A percentile compares a stretch with the other conserved stretches of the same genome.
Evolutionary conservation across 164 flowering plant species (phyloP).

Genomic region (Platanus orientalis): DNA sequence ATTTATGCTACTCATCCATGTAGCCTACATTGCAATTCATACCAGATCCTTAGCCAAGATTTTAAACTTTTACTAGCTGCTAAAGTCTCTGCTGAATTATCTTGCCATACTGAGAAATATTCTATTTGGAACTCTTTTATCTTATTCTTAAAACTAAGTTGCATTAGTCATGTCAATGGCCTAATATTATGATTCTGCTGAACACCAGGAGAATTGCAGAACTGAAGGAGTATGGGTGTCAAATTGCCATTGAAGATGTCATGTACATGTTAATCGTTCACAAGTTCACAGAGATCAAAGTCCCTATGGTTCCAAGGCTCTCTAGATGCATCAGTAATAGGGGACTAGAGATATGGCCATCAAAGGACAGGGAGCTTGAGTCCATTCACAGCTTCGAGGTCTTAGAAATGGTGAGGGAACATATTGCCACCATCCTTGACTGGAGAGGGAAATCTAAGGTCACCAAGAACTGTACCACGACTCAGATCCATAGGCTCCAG

Average conservation of each 20-base stretch:
- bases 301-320: conserved; percentile 69
- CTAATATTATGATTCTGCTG: background rate
- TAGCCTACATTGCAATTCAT: no score
- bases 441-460: conserved; percentile 52
- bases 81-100: no score
- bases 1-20: no score
- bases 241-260: conserved; percentile 65
- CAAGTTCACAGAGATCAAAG: conserved; percentile 66
- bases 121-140: background rate
- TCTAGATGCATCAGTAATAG: conserved; percentile 57
- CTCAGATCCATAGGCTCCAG: conserved; percentile 30
- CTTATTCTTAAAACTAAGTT: background rate
- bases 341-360: conserved; percentile 62
- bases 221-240: conserved; percentile 54
- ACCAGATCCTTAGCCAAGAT: no score
- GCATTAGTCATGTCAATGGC: background rate
- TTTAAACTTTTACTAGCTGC: no score
- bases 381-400: conserved; percentile 62
- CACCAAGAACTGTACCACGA: conserved; percentile 42
- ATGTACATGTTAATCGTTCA: conserved; percentile 67
- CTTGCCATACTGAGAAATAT: no score
- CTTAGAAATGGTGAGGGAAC: conserved; percentile 65
- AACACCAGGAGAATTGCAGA: conserved; percentile 78
- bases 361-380: conserved; percentile 70
- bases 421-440: conserved; percentile 50